phyloP scores from a whole-genome alignment of 306 rosid species.

The Vigna reflexopilosa region DNA sequence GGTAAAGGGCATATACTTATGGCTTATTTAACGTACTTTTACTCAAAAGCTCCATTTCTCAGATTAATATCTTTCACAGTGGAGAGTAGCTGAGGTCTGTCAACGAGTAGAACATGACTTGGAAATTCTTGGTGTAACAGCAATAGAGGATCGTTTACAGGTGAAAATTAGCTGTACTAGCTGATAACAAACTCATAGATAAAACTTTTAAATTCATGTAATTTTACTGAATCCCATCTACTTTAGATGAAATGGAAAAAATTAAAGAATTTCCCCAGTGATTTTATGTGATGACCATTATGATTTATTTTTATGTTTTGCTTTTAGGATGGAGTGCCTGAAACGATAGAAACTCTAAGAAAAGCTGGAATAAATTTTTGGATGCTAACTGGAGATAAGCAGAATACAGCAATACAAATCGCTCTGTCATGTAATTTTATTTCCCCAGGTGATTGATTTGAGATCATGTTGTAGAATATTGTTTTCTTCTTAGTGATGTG shows the following conservation, averaged over 20 bases:
- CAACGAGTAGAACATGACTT: constrained; percentile 88
- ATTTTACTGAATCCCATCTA: constrained; percentile 25
- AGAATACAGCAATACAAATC: constrained; percentile 94
- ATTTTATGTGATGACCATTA: constrained; percentile 3
- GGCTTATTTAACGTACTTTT: constrained; percentile 29
- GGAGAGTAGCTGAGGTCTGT: constrained; percentile 97
- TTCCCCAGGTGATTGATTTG: constrained; percentile 80
- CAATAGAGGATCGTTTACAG: constrained; percentile 99
- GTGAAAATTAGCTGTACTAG: constrained; percentile 55
- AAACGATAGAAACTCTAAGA: constrained; percentile 89
- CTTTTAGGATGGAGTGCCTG: constrained; percentile 97
- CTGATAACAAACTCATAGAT: constrained; percentile 17
- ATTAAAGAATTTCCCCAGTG: neutral
- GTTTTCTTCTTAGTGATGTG: constrained; percentile 26
- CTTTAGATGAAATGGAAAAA: constrained; percentile 8
- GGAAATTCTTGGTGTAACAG: constrained; percentile 96
- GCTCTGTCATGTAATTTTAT: constrained; percentile 97
- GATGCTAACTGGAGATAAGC: constrained; percentile 99
- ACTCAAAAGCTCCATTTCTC: constrained; percentile 24
- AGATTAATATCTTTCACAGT: constrained; percentile 64
- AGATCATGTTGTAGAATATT: constrained; percentile 38
- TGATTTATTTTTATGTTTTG: constrained; percentile 26
- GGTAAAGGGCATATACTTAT: constrained; percentile 62
- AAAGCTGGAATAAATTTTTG: constrained; percentile 99
- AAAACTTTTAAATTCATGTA: constrained; percentile 15